Base-by-base conservation (phyloP, 176 grass and related monocot genomes). In the Bothriochloa decipiens region DNA sequence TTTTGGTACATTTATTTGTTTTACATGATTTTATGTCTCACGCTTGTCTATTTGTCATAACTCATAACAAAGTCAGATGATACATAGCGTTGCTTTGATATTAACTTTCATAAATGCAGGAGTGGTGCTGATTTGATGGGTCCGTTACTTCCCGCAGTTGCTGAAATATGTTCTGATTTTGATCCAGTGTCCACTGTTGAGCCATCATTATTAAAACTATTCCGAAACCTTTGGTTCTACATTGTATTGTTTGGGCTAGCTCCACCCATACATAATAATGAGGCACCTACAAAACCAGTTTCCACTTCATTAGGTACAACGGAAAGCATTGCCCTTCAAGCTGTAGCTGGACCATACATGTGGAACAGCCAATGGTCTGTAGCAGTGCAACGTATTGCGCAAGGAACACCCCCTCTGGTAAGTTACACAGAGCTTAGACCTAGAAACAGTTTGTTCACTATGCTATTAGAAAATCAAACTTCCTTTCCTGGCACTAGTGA, bases 161-260 rank as follows among this genome's bases (percentile, higher is more conserved):
- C 96, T 58, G 96, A 95, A 89, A 99, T 99, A 78, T 99, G 96
- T 81, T 92, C 93, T 89, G 96, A 99, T 91, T 99, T 99, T 83
- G 93, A 99, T 81, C 96, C 96, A 82, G 84, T 88, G 81, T 93
- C 96, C 10, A 92, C 83, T 84, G 86, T 96, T 53, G 96, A 99
- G 72, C 96, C 96, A 80, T 94, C 93, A 26, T 73, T 99, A 66
- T 91, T 96, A 84, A 99, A 99, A 74, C 80, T 99, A 74, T 96
- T 99, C 66, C 89, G 96, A 60, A 99, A 99, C 69, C 84, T 99
- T 64, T 99, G 96, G 96, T 99, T 99, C 91, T 99, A 99, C 82
- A 94, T 99, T 78, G 96, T 98, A 46, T 93, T 98, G 65, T 98
- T 98, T 83, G 96, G 96, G 29, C 76, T 98, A 78, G 96, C 93